Evolutionary conservation across 768 basidiomycete species (phyloP), one percentile per base, ranked within the genome.

Genomic region (Boletus huronensis): DNA sequence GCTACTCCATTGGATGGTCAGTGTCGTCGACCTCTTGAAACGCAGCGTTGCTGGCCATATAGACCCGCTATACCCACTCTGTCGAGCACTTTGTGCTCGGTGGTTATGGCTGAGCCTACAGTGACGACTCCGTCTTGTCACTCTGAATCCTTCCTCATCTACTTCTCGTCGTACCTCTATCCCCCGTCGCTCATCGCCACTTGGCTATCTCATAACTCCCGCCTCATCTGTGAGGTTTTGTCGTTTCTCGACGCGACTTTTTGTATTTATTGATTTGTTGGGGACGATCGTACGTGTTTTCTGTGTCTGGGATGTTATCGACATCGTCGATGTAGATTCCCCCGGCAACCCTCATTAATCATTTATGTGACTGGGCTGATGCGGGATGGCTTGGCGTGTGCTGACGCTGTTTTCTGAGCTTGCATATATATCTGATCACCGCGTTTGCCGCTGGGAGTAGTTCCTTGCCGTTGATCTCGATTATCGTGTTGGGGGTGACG

Each of bases 191-290:
- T n/a, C n/a, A n/a, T n/a, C n/a, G n/a, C n/a, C n/a, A n/a, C n/a
- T n/a, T n/a, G n/a, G n/a, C n/a, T n/a, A n/a, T n/a, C n/a, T n/a
- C n/a, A n/a, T n/a, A n/a, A n/a, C n/a, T n/a, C n/a, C n/a, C n/a
- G n/a, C n/a, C n/a, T n/a, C n/a, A n/a, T n/a, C n/a, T n/a, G n/a
- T n/a, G n/a, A n/a, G n/a, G 0, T 95, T 96, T 75, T 97, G 94
- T 64, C 93, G 91, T 71, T 96, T 97, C 79, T 95, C 92, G 26
- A 96, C 97, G 93, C 78, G 90, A 17, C 88, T 92, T 76, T 89
- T 97, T 60, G 94, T 97, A 35, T 93, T 97, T 68, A 79, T 97
- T 48, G 95, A n/a, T n/a, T n/a, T n/a, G n/a, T n/a, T n/a, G n/a
- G n/a, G n/a, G n/a, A n/a, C 94, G 3, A 73, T 96, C 62, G 92